Conservation (phyloP, 2,329 filamentous ascomycete species). For the Pleoardoris graminearum region DNA sequence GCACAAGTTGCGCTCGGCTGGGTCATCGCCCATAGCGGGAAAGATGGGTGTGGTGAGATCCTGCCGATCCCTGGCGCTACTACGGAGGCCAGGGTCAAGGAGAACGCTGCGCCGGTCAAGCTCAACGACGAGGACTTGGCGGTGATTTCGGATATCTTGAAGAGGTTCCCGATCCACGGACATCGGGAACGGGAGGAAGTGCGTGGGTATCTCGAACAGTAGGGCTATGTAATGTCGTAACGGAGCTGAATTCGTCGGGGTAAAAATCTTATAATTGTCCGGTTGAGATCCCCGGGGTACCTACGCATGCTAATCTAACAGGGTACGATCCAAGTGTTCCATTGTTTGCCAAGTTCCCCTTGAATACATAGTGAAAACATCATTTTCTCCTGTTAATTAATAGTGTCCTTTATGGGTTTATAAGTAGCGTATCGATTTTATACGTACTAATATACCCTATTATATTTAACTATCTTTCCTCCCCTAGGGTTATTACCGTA, state of each 20-base stretch:
- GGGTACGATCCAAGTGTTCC: no score
- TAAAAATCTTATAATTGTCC: background rate
- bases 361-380: no score
- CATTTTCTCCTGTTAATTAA: no score
- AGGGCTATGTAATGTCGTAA: background rate
- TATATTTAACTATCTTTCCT: no score
- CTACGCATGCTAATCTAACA: no score
- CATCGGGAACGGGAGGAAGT: slow-evolving; percentile 41
- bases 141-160: slow-evolving; percentile 57
- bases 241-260: background rate
- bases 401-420: no score
- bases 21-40: slow-evolving; percentile 56
- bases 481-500: no score
- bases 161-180: slow-evolving; percentile 50
- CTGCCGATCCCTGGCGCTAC: slow-evolving; percentile 70
- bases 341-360: no score
- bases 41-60: slow-evolving; percentile 59
- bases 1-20: slow-evolving; percentile 70
- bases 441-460: no score
- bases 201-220: slow-evolving; percentile 5
- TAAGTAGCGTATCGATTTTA: no score
- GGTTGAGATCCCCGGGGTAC: no score
- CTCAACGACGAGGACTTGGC: slow-evolving; percentile 54
- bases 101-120: slow-evolving; percentile 63
- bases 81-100: slow-evolving; percentile 58